Conservation (phyloP, 202 grass and related monocot genomes). For the Setaria italica region DNA sequence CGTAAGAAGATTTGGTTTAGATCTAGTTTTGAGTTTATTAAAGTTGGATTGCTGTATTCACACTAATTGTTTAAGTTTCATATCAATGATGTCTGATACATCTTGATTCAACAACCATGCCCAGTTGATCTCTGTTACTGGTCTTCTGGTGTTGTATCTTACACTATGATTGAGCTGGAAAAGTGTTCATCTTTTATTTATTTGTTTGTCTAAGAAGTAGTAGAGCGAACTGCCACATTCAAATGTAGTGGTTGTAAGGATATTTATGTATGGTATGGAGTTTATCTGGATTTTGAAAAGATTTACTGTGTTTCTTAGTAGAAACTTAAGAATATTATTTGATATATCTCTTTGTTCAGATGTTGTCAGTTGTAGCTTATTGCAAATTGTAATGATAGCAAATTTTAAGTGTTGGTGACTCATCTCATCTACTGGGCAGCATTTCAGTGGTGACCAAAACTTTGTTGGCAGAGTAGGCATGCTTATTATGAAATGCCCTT, state of each 20-base stretch:
- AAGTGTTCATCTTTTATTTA: not conserved
- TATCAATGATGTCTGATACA: constrained; percentile 13
- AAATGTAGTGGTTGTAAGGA: not conserved
- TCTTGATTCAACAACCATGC: constrained; percentile 18
- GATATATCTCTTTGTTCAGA: not conserved
- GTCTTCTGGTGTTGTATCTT: not conserved
- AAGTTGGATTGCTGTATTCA: not conserved
- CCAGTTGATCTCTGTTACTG: constrained; percentile 19
- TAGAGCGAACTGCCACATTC: not conserved
- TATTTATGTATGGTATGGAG: not conserved
- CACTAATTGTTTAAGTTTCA: not conserved
- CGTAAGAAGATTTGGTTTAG: not conserved
- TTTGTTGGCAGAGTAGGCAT: not conserved
- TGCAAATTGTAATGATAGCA: not conserved
- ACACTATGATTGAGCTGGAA: constrained; percentile 1
- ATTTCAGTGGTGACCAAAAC: not conserved
- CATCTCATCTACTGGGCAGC: not conserved
- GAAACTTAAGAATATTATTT: not conserved
- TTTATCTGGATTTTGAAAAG: not conserved
- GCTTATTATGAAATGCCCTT: not conserved
- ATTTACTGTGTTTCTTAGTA: constrained; percentile 10
- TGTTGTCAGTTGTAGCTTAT: not conserved
- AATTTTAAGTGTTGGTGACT: not conserved
- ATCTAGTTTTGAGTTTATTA: constrained; percentile 6
- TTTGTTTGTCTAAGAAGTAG: not conserved